phyloP scores from a whole-genome alignment of 371 early-diverging fungal genomes.

The Encephalitozoon intestinalis region DNA sequence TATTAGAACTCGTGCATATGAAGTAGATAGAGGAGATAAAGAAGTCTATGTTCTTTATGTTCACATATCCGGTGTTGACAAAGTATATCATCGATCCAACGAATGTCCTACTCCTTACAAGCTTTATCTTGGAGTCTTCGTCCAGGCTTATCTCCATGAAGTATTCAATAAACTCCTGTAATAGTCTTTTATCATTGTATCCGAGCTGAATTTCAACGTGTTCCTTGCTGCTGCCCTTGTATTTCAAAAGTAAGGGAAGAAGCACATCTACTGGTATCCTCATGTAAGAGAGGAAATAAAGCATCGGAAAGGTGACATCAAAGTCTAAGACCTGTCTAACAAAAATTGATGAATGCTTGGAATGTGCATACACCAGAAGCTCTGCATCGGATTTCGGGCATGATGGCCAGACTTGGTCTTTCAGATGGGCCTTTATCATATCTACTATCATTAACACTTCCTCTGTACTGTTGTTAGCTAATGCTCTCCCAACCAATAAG shows the following conservation, averaged over 20 bases:
- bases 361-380: slow-evolving; percentile 1
- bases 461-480: neutral
- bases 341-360: neutral
- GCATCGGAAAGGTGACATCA: neutral
- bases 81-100: slow-evolving; percentile 8
- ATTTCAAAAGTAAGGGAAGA: neutral
- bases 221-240: neutral
- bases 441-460: neutral
- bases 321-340: neutral
- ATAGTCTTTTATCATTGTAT: neutral
- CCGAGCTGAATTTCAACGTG: neutral
- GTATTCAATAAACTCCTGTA: neutral
- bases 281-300: neutral
- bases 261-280: neutral
- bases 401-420: neutral
- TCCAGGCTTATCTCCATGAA: neutral
- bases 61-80: neutral
- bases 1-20: neutral
- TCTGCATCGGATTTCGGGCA: neutral
- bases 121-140: neutral
- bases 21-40: neutral
- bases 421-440: neutral
- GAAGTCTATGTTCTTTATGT: neutral
- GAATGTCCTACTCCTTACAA: neutral
- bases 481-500: neutral